Base-by-base conservation (phyloP, 208 protist genomes). In the Wallacemonas sp. region DNA sequence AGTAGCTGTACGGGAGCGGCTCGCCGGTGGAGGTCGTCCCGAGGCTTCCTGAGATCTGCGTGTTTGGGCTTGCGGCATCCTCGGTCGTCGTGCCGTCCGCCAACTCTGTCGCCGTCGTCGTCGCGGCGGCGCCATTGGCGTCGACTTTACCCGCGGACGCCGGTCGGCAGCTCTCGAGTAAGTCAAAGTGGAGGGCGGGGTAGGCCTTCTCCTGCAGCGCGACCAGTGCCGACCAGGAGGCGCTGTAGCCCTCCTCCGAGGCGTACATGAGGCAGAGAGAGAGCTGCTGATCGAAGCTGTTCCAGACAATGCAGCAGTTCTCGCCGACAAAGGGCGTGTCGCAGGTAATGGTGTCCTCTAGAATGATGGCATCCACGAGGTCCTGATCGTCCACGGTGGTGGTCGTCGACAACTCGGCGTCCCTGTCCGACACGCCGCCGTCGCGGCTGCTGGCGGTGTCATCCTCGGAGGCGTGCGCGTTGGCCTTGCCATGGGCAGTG, bases 241-340 rank as follows among this genome's bases (percentile, higher is more conserved):
- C 87, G 8, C 70, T 54, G 72, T 87, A 93, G n/a, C 78, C 81
- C 59, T 87, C 79, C 67, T 89, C 81, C 0, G 79, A 83, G n/a
- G 77, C 72, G 57, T 86, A 93, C 87, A 91, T 91, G 61, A 93
- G 81, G 54, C 87, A 93, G 5, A 93, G 54, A 14, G 84, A 91
- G 42, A 87, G 78, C 65, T 86, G 76, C 61, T 89, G 76, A 11
- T 89, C 84, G 23, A 91, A 79, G 54, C 84, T 90, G 66, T 93
- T 93, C 84, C 87, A 93, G n/a, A 93, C 87, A 62, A 93, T 93
- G 46, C 84, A 93, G 65, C 84, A 87, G 70, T 93, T 93, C 69
- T 93, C 84, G 16, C 83, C 87, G 20, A 93, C 84, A 77, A 93
- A 91, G 0, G 84, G 82, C 16, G 87, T 93, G 46, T 93, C 87